Base-by-base conservation (phyloP, 2,329 filamentous ascomycete species). In the Alternaria sp. region DNA sequence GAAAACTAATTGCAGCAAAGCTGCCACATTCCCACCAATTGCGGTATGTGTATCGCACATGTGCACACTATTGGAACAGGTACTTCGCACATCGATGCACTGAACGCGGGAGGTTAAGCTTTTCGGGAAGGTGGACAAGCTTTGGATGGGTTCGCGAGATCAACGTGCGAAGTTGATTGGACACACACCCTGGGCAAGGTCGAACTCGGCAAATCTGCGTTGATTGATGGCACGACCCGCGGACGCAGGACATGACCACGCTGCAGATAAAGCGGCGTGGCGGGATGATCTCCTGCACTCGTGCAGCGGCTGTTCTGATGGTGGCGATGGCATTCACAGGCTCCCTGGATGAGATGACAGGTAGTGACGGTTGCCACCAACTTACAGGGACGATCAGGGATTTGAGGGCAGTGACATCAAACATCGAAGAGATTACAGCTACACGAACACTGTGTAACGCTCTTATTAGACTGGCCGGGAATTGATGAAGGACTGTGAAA, bases 101-200 rank as follows among this genome's bases (percentile, higher is more conserved):
- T 30, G 28, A 11, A 30, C 5, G 30, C 45, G 27, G 25, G 22
- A 44, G 44, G 40, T 48, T 60, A 68, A 69, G 65, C 67, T 66
- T 68, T 67, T 69, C 51, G 56, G 65, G 63, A 68, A 67, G 67
- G 63, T 64, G 57, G 53, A 56, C 56, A 69, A 69, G 65, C 66
- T 67, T 66, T 43, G 30, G 18, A 45, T 53, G 45, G 57, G 14
- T 54, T 41, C 45, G 32, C 40, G 41, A 12, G 14, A 9, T 56
- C 27, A 60, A 58, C 66, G 64, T 69, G 64, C 62, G 55, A 36
- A 49, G 43, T 54, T 64, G 65, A 69, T 69, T 68, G 67, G 54
- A 48, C 16, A 44, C 40, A 18, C 38, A 41, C 38, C 18, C 18
- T 41, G 18, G 18, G 18, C 20, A 18, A 14, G 38, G 38, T 22